A percentile compares a stretch with the other conserved stretches of the same genome.
Conservation (phyloP, 2,329 filamentous ascomycete species). For the Colletotrichum sp. region DNA sequence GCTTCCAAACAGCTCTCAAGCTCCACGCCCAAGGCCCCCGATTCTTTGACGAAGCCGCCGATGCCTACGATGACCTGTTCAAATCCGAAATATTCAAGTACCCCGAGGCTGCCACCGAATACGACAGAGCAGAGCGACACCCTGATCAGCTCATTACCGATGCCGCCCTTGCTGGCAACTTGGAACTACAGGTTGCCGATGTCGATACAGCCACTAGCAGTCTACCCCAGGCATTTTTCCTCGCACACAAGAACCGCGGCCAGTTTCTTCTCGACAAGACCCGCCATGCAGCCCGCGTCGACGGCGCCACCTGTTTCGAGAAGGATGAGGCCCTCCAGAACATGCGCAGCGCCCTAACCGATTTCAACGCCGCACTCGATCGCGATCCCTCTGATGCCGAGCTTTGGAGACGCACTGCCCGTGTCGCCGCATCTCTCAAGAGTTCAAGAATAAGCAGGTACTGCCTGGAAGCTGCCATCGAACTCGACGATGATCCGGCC, state of each 20-base stretch:
- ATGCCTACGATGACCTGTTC: constrained; percentile 86
- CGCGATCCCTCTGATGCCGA: constrained; percentile 72
- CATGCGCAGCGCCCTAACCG: constrained; percentile 54
- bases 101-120: constrained; percentile 85
- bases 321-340: constrained; percentile 40
- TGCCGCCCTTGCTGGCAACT: constrained; percentile 49
- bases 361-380: constrained; percentile 65
- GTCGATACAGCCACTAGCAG: constrained; percentile 80
- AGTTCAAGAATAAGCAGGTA: constrained; percentile 64
- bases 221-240: constrained; percentile 86
- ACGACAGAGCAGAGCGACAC: constrained; percentile 70
- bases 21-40: constrained; percentile 85
- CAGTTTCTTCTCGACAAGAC: constrained; percentile 86
- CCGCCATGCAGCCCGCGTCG: constrained; percentile 52
- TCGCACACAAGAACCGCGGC: constrained; percentile 94
- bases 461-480: constrained; percentile 70
- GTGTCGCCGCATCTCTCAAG: constrained; percentile 62
- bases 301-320: constrained; percentile 35
- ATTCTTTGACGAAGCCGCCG: constrained; percentile 76
- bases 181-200: constrained; percentile 64
- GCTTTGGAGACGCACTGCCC: constrained; percentile 65
- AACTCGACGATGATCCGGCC: constrained; percentile 70
- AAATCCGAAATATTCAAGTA: constrained; percentile 93
- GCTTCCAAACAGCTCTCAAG: constrained; percentile 90
- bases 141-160: constrained; percentile 56